Percentiles rank a stretch among this genome's conserved stretches.
Conservation (phyloP, 2,329 filamentous ascomycete genomes). For the Aspergillus nomiae region DNA sequence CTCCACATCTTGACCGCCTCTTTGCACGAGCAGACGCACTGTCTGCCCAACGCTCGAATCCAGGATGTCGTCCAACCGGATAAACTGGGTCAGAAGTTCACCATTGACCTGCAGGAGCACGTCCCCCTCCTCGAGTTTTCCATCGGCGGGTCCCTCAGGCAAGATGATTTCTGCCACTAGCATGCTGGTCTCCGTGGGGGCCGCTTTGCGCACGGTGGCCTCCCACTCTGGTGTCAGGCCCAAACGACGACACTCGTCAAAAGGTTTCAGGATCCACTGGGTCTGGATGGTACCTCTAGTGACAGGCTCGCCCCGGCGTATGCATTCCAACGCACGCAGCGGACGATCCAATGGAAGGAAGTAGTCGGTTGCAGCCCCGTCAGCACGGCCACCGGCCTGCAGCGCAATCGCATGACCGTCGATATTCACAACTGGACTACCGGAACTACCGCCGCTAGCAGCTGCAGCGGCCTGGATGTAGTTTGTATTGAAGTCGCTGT, state of each 20-base stretch:
- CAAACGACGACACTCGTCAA: constrained; percentile 91
- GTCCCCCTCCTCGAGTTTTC: constrained; percentile 90
- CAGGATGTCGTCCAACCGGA: constrained; percentile 85
- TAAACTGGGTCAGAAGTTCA: constrained; percentile 89
- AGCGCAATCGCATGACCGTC: constrained; percentile 89
- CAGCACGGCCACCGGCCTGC: constrained; percentile 89
- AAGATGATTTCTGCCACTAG: constrained; percentile 94
- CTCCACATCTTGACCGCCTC: constrained; percentile 84
- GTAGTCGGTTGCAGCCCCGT: constrained; percentile 96
- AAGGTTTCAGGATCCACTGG: constrained; percentile 94
- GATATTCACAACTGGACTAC: constrained; percentile 94
- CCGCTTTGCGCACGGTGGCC: constrained; percentile 75
- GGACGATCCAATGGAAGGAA: constrained; percentile 93
- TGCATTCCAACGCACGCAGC: constrained; percentile 79
- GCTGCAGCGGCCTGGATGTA: constrained; percentile 98
- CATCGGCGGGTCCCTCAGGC: constrained; percentile 82
- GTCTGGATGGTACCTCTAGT: constrained; percentile 96
- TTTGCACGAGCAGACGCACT: constrained; percentile 81
- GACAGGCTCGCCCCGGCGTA: constrained; percentile 73
- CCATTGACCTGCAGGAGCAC: constrained; percentile 91
- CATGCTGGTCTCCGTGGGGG: constrained; percentile 95
- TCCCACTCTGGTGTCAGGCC: constrained; percentile 86
- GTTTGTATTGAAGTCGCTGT: constrained; percentile 94
- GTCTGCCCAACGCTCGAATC: constrained; percentile 80
- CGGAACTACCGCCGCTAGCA: constrained; percentile 96